Base-by-base conservation (phyloP, 805 yeast genomes). In the Sugiyamaella chiloensis region DNA sequence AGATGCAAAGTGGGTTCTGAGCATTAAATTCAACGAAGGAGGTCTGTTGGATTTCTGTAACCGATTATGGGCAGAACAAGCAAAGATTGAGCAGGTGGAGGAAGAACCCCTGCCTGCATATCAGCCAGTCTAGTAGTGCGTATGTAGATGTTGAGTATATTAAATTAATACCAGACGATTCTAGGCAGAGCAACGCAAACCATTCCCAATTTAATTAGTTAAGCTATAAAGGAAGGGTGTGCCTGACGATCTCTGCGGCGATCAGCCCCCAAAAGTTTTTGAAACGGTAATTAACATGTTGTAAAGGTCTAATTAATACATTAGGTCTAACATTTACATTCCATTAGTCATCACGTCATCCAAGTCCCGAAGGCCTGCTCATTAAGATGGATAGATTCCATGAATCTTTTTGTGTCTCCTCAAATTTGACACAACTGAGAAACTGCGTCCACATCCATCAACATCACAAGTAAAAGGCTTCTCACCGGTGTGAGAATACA, bases 401-500 rank as follows among this genome's bases (percentile, higher is more conserved):
- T 87, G 96, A 39, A 85, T 71, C 62, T 79, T 81, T 55, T 77
- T 74, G 66, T 88, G 96, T 52, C 96, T 73, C n/a, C 87, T 76
- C 83, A 89, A 79, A 63, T 88, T 88, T 26, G 88, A 80, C 57
- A 88, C 79, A 26, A 89, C 96, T 19, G 83, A 77, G 62, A 88
- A 89, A 4, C 75, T 61, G 55, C 83, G 79, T 0, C 81, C 84
- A 63, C 96, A 88, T 30, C 75, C 78, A 0, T 68, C 68, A 80
- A 85, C 83, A n/a, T 71, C 65, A 60, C 89, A 83, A 44, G 66
- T 68, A 61, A 78, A 83, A 8, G 90, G 90, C 54, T 82, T 82
- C 58, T 82, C 88, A 26, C 90, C 90, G 0, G 89, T 83, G 63
- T 88, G 96, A 9, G 89, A 82, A 62, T 85, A 80, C 60, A 78